Evolutionary conservation across 768 basidiomycete genomes (phyloP).

Genomic region (Suillus decipiens): DNA sequence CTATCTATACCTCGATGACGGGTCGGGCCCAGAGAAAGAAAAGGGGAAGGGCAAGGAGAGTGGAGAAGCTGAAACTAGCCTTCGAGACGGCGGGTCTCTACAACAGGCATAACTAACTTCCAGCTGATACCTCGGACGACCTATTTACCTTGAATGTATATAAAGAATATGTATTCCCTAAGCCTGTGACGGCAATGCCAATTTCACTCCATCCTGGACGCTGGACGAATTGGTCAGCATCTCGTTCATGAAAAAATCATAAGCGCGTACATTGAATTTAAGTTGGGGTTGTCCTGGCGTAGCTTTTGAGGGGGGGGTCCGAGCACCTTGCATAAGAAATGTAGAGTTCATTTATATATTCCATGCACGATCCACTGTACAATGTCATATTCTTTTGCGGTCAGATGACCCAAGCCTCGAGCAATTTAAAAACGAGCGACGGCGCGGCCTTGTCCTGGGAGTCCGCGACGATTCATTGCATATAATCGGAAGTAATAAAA

Average conservation of each 20-base stretch:
- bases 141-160: not conserved
- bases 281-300: not conserved
- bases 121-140: not conserved
- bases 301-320: not conserved
- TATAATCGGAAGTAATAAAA: not conserved
- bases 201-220: not conserved
- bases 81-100: not conserved
- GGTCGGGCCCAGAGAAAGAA: conserved; percentile 34
- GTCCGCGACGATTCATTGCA: not conserved
- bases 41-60: conserved; percentile 40
- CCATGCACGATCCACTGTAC: not conserved
- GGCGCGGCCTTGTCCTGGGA: not conserved
- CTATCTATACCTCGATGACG: conserved; percentile 72
- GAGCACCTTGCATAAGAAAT: not conserved
- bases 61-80: not conserved
- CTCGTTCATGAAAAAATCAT: not conserved
- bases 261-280: not conserved
- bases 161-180: not conserved
- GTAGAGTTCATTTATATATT: not conserved
- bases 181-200: not conserved
- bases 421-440: not conserved
- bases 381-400: not conserved
- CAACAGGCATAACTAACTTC: not conserved
- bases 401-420: not conserved
- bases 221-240: not conserved